Conservation (phyloP, 371 early-diverging fungal species). For the Cokeromyces recurvatus region DNA sequence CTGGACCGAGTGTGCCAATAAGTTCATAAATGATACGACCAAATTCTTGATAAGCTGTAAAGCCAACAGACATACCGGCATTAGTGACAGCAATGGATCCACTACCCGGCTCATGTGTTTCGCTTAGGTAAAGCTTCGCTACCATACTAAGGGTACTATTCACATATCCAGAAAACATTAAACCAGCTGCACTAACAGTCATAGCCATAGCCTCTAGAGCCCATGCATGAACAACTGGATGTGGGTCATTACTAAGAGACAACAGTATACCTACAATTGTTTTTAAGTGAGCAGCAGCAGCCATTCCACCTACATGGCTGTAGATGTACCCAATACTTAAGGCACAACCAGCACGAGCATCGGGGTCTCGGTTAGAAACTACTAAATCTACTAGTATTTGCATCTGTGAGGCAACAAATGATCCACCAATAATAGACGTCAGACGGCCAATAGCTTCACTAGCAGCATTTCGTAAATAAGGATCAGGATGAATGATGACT, state of each 20-base stretch:
- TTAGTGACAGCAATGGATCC: constrained; percentile 58
- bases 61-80: constrained; percentile 56
- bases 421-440: constrained; percentile 68
- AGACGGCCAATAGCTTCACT: constrained; percentile 84
- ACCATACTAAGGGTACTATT: constrained; percentile 82
- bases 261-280: constrained; percentile 88
- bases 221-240: constrained; percentile 94
- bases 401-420: constrained; percentile 76
- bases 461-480: constrained; percentile 69
- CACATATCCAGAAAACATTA: constrained; percentile 88
- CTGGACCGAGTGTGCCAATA: constrained; percentile 90
- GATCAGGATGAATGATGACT: constrained; percentile 67
- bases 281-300: constrained; percentile 77
- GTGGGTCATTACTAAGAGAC: constrained; percentile 86
- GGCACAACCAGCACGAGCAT: constrained; percentile 87
- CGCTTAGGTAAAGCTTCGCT: constrained; percentile 81
- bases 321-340: constrained; percentile 89
- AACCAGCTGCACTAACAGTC: constrained; percentile 84
- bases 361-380: constrained; percentile 89
- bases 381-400: constrained; percentile 83
- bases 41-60: constrained; percentile 68
- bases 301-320: constrained; percentile 87
- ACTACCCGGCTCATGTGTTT: constrained; percentile 79
- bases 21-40: constrained; percentile 87
- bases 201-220: constrained; percentile 83